Base-by-base conservation (phyloP, 257 asterid genomes). In the Linaria vulgaris region DNA sequence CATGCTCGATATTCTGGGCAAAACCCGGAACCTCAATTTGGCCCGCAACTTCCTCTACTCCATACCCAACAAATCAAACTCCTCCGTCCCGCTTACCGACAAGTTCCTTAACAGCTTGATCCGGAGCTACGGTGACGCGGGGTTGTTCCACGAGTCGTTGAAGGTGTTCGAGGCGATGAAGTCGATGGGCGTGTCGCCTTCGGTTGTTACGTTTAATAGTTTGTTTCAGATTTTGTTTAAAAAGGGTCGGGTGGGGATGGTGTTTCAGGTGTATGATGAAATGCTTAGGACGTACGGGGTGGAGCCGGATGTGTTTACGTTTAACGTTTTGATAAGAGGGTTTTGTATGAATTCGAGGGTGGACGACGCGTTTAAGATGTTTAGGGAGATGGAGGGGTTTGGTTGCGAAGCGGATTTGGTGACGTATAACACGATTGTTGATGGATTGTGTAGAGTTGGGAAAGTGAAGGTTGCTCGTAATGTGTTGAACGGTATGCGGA, bases 281-380 rank as follows among this genome's bases (percentile, higher is more conserved):
- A 85, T 91, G 96, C 96, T 86, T 19, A 79, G 52, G 79, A 91
- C 95, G 1, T 91, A 49, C 38, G 96, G 97, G 0, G 95, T 77
- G 44, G 79, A 78, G 54, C 97, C 97, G n/a, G 94, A 91, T 70
- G 58, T 73, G 51, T 82, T 57, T 44, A 91, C 90, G 27, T 88
- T 88, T 31, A 88, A 88, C 68, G 61, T 80, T 59, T 73, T 91
- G 87, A 88, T 91, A 3, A 76, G 84, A 72, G 98, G 98, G 69
- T 84, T 81, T 67, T 84, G 91, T 66, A 75, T 69, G 82, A 91
- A 88, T 73, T 82, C 91, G 6, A 81, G 59, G 82, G 78, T 88
- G 22, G 95, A 84, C 61, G 79, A 82, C 30, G 96, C 91, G 21
- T 88, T 84, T 69, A 78, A 84, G 48, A 75, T 85, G 67, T 91